Base-by-base conservation (phyloP, 768 basidiomycete species). In the Lactarius psammicola region DNA sequence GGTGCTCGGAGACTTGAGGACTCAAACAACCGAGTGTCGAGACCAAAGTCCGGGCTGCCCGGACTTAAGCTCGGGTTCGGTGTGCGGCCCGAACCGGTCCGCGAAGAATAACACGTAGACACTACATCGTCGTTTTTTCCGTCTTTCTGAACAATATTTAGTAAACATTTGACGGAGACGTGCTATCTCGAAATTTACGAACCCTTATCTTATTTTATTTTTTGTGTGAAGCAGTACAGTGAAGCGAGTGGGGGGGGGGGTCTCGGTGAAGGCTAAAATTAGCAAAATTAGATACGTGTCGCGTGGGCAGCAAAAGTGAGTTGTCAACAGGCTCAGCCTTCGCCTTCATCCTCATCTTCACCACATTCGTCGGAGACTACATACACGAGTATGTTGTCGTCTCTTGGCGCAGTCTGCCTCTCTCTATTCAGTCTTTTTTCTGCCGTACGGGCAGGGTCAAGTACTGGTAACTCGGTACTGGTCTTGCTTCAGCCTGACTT, bases 391-490 rank as follows among this genome's bases (percentile, higher is more conserved):
- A 70, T 65, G 67, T 20, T 81, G 76, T 68, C 69, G 66, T 63
- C 72, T 33, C 38, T 76, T 34, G 70, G 54, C 26, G 55, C 75
- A 54, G 60, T 75, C 57, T 65, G 77, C 55, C 64, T 74, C 13
- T 72, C 74, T 2, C 65, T 77, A 8, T 56, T 81, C 42, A 72
- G 68, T 34, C 60, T 80, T 4, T 63, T 75, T 6, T 26, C 67
- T 13, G 46, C 67, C 15, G 71, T 63, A 2, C 59, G 69, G 31
- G 89, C 90, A 59, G 85, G 80, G 71, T 93, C 92, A n/a, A 92
- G 91, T 77, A 80, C 87, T 11, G 92, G 90, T 17, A 82, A 89
- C 76, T 88, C 86, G 33, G 90, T 97, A 20, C 84, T 98, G 17
- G 90, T 97, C 55, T 82, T 96, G 17, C 80, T 96, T 38, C 94